phyloP scores from a whole-genome alignment of 257 asterid genomes.

The Lantana camara region DNA sequence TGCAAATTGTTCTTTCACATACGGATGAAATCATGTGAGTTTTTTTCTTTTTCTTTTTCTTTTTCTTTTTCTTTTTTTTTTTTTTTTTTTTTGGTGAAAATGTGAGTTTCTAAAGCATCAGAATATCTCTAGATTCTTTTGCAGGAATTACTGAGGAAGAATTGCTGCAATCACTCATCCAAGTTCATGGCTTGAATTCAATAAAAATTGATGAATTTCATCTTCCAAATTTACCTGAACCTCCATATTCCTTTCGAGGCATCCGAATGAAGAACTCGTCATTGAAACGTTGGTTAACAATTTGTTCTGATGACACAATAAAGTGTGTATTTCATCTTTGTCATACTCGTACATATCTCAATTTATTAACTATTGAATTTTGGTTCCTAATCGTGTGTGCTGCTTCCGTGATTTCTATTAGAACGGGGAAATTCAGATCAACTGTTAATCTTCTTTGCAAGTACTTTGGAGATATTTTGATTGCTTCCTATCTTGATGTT shows the following conservation, averaged over 20 bases:
- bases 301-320: constrained; percentile 82
- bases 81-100: too few species aligned
- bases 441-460: constrained; percentile 82
- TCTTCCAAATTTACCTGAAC: constrained; percentile 71
- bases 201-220: constrained; percentile 58
- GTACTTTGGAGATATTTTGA: constrained; percentile 93
- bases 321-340: constrained; percentile 42
- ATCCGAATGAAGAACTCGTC: constrained; percentile 78
- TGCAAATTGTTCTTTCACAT: too few species aligned
- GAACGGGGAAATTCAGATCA: constrained; percentile 75
- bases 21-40: too few species aligned
- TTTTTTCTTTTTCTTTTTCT: too few species aligned
- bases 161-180: constrained; percentile 57
- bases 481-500: constrained; percentile 81
- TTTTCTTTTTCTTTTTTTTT: too few species aligned
- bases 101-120: constrained; percentile 24
- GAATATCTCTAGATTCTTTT: constrained; percentile 61
- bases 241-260: constrained; percentile 81
- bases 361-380: constrained; percentile 19
- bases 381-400: constrained; percentile 24
- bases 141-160: constrained; percentile 67
- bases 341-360: neutral
- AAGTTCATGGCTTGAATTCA: constrained; percentile 43
- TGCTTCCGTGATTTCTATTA: constrained; percentile 31
- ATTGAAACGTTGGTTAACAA: constrained; percentile 84